Evolutionary conservation across 176 grass and related monocot species (phyloP).

Genomic region (Ananas comosus): DNA sequence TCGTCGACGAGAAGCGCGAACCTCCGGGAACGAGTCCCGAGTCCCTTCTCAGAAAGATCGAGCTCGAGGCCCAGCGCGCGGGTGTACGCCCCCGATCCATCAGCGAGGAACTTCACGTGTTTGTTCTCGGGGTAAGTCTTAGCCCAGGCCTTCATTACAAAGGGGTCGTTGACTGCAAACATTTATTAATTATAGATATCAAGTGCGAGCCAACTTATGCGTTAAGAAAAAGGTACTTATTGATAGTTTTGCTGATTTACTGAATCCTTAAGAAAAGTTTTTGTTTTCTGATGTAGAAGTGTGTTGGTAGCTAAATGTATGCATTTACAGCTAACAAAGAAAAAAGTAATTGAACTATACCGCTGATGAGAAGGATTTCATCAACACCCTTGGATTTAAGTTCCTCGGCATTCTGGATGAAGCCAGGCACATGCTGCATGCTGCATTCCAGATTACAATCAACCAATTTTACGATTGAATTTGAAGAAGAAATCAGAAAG

Average conservation of each 20-base stretch:
- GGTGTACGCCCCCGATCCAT: slow-evolving; percentile 69
- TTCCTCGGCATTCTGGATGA: slow-evolving; percentile 71
- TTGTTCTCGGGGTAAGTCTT: slow-evolving; percentile 92
- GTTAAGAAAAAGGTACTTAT: neutral
- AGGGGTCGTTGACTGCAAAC: slow-evolving; percentile 66
- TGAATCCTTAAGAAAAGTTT: neutral
- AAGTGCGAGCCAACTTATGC: neutral
- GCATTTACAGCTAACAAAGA: neutral
- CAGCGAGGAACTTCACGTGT: slow-evolving; percentile 89
- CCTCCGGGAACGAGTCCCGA: slow-evolving; percentile 66
- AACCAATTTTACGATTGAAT: neutral
- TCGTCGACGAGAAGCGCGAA: slow-evolving; percentile 74
- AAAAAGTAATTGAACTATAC: slow-evolving; percentile 22
- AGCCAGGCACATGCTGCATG: slow-evolving; percentile 88
- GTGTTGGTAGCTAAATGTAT: neutral
- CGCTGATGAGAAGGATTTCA: slow-evolving; percentile 76
- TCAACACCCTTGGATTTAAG: slow-evolving; percentile 94
- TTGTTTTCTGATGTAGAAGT: neutral
- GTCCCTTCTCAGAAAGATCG: slow-evolving; percentile 75
- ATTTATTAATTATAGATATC: neutral
- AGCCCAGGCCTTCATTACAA: slow-evolving; percentile 95
- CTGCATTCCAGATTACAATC: slow-evolving; percentile 29
- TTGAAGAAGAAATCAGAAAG: neutral
- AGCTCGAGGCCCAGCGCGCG: slow-evolving; percentile 76
- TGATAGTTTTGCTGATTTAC: no score